These are phyloP conservation scores for Phylloporus sp. DNA, from an alignment of 768 basidiomycete genomes.

Conservation along the genomic window DNA sequence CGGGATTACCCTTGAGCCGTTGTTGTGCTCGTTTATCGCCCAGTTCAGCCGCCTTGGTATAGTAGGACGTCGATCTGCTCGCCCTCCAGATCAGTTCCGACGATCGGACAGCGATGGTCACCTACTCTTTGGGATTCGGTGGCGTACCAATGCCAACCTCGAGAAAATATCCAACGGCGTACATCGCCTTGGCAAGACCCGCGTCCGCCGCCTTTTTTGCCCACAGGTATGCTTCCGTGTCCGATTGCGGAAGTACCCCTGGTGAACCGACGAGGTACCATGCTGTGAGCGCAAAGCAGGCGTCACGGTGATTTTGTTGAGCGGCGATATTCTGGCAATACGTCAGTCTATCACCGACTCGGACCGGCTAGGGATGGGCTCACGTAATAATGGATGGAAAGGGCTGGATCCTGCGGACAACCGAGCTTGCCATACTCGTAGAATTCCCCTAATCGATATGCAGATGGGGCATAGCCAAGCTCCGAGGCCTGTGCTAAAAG, in stretches of 20 bases:
- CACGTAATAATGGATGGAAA: slow-evolving; percentile 99
- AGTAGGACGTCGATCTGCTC: slow-evolving; percentile 67
- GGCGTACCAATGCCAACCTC: slow-evolving; percentile 90
- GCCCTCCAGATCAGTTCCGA: background rate
- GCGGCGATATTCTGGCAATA: slow-evolving; percentile 86
- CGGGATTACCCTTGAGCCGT: slow-evolving; percentile 62
- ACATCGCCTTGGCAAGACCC: slow-evolving; percentile 93
- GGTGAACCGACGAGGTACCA: slow-evolving; percentile 99
- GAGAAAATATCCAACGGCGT: slow-evolving; percentile 95
- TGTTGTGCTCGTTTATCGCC: slow-evolving; percentile 93
- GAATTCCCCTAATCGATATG: slow-evolving; percentile 93
- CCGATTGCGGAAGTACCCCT: slow-evolving; percentile 95
- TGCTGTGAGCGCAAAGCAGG: slow-evolving; percentile 95
- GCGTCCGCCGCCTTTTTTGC: slow-evolving; percentile 91
- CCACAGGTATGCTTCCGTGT: slow-evolving; percentile 98
- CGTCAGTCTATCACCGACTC: too few species aligned
- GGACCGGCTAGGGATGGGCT: slow-evolving; percentile 32
- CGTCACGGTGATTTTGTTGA: slow-evolving; percentile 93
- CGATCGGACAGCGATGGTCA: slow-evolving; percentile 17
- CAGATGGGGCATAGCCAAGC: slow-evolving; percentile 93
- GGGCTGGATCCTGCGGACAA: slow-evolving; percentile 92
- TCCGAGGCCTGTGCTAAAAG: slow-evolving; percentile 93
- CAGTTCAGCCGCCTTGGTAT: slow-evolving; percentile 83
- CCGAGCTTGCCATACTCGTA: slow-evolving; percentile 99
- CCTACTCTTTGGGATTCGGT: slow-evolving; percentile 62